Evolutionary conservation across 73 alveolate species (phyloP).

Genomic region (Paramecium caudatum): DNA sequence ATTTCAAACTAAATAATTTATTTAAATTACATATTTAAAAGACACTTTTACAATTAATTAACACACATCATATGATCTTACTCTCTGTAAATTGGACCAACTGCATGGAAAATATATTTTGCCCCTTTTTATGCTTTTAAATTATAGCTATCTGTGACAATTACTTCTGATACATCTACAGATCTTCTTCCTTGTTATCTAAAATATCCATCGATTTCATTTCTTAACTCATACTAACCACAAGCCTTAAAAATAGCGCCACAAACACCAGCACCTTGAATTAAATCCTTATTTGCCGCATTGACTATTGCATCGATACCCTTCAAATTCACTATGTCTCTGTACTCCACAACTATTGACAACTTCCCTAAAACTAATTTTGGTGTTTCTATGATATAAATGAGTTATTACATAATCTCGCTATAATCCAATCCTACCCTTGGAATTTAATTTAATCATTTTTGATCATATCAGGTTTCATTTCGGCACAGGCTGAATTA

Average conservation of each 20-base stretch:
- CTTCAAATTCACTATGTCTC: neutral
- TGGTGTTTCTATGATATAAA: too few relatives aligned
- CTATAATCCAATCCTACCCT: too few relatives aligned
- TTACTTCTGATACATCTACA: neutral
- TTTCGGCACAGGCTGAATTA: too few relatives aligned
- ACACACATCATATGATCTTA: neutral
- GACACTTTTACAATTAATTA: neutral
- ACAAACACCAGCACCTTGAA: neutral
- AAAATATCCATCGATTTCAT: neutral
- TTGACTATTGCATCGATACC: slow-evolving; percentile 45
- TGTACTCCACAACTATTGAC: too few relatives aligned
- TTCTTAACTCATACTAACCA: neutral
- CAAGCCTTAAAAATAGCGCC: neutral
- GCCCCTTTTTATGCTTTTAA: neutral
- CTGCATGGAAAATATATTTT: slow-evolving; percentile 51
- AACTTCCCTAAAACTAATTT: too few relatives aligned
- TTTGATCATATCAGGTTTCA: too few relatives aligned
- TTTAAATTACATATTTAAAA: neutral
- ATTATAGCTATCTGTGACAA: slow-evolving; percentile 13
- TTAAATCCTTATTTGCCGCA: neutral
- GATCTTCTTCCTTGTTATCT: neutral
- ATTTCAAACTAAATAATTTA: neutral
- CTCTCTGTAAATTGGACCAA: neutral
- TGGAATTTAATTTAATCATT: too few relatives aligned
- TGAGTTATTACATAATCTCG: too few relatives aligned